phyloP scores from a whole-genome alignment of 1,139 yeast genomes.

The Scheffersomyces cryptocercus region DNA sequence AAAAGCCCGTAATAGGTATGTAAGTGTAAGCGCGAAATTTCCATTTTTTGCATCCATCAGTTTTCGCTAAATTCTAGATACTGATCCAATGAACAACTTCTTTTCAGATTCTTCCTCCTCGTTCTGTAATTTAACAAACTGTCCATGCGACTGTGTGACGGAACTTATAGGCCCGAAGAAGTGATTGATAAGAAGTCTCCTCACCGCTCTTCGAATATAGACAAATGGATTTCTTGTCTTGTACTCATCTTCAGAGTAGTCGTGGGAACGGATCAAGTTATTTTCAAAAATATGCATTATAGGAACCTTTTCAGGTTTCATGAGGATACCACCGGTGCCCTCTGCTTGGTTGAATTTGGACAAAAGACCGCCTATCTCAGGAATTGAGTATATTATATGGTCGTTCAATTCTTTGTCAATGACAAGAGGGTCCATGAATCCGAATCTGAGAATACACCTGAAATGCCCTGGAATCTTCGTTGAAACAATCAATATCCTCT shows the following conservation, averaged over 20 bases:
- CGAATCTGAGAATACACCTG: slow-evolving; percentile 46
- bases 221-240: slow-evolving; percentile 20
- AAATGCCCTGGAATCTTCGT: slow-evolving; percentile 46
- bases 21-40: no score
- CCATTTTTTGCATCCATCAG: no score
- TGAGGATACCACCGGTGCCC: slow-evolving; percentile 1
- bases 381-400: slow-evolving; percentile 26
- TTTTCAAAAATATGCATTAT: slow-evolving; percentile 40
- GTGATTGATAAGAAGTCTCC: slow-evolving; percentile 26
- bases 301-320: slow-evolving; percentile 15
- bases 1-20: no score
- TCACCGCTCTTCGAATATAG: slow-evolving; percentile 12
- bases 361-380: slow-evolving; percentile 17
- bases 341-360: slow-evolving; percentile 6
- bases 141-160: slow-evolving; percentile 27
- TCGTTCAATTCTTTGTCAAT: slow-evolving; percentile 27
- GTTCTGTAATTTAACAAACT: slow-evolving; percentile 20
- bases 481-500: slow-evolving; percentile 38
- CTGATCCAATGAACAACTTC: slow-evolving; percentile 31
- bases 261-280: slow-evolving; percentile 30
- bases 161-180: slow-evolving; percentile 31
- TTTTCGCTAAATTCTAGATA: slow-evolving; percentile 14
- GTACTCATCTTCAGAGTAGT: slow-evolving; percentile 14
- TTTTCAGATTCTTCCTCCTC: slow-evolving; percentile 25
- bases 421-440: slow-evolving; percentile 44